Base-by-base conservation (phyloP, 306 rosid genomes). In the Fragaria ananassa region DNA sequence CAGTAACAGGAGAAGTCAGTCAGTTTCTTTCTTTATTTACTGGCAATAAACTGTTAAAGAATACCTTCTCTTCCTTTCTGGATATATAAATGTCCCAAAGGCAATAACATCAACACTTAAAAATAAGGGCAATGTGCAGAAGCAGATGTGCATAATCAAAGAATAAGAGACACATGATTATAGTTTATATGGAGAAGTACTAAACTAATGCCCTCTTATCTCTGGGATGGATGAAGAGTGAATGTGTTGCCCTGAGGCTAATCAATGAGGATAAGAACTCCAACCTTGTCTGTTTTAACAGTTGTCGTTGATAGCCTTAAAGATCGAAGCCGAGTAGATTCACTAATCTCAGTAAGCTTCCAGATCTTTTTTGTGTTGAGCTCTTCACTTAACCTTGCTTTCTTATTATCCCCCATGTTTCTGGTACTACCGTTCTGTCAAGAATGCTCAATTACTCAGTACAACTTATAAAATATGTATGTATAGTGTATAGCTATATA, bases 311-410 rank as follows among this genome's bases (percentile, higher is more conserved):
- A 82, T 45, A 94, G 90, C 88, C 93, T 92, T 84, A 85, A 78
- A 73, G 92, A 86, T 78, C 85, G 88, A 75, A 95, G 87, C 50
- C 85, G 92, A 83, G 91, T 69, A 58, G 87, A 81, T 82, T 88
- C 96, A 71, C 64, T 90, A 75, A 94, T 90, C 83, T 94, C 97
- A 76, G 89, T 88, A 79, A 84, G 86, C 87, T 88, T 94, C 95
- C 88, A 82, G 79, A 88, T 86, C 82, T 87, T 87, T 71, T 91
- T 83, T 84, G 87, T 86, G 79, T 85, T 92, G 68, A 82, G 80
- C 79, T 94, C 97, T 87, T 91, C 97, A 34, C 81, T 75, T 75
- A 90, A 83, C 79, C 93, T 90, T 67, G 90, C 86, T 81, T 86
- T 90, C 81, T 82, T 87, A 19, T 7, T 53, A 76, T 87, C 96